Conservation (phyloP, 768 basidiomycete species). For the Podaxis carcinomalis region DNA sequence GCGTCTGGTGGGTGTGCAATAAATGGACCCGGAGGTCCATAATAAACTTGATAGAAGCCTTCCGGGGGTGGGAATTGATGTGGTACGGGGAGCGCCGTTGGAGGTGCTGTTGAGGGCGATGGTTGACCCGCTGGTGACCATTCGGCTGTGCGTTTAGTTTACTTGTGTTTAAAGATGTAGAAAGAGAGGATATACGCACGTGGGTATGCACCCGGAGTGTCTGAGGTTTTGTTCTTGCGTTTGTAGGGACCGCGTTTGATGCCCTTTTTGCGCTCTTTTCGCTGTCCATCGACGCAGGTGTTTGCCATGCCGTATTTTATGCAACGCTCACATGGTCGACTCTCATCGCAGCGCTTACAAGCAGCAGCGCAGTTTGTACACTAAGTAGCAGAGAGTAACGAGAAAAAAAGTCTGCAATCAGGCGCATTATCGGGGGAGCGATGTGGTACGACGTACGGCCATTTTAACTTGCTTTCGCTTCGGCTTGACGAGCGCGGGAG, state of each 20-base stretch:
- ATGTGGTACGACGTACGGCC: slow-evolving; percentile 41
- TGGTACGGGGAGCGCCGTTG: slow-evolving; percentile 2
- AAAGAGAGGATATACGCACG: slow-evolving; percentile 13
- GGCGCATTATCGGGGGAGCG: neutral
- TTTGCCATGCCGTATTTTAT: slow-evolving; percentile 79
- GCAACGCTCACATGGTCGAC: slow-evolving; percentile 86
- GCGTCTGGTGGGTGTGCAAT: slow-evolving; percentile 27
- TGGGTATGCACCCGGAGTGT: slow-evolving; percentile 12
- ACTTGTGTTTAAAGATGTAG: neutral
- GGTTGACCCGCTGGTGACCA: slow-evolving; percentile 22
- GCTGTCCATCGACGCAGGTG: slow-evolving; percentile 82
- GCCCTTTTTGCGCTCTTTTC: slow-evolving; percentile 91
- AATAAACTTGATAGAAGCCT: slow-evolving; percentile 38
- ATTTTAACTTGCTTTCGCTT: slow-evolving; percentile 90
- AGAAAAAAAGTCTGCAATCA: neutral
- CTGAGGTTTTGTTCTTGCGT: slow-evolving; percentile 39
- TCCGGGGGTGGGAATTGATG: slow-evolving; percentile 23
- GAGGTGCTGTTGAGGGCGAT: slow-evolving; percentile 20
- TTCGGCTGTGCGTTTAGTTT: slow-evolving; percentile 20
- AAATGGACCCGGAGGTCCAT: slow-evolving; percentile 31
- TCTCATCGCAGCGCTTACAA: slow-evolving; percentile 87
- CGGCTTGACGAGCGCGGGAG: slow-evolving; percentile 24
- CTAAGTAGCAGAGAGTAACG: slow-evolving; percentile 20
- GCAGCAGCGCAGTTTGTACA: slow-evolving; percentile 87
- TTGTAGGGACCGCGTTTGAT: slow-evolving; percentile 88